These are phyloP conservation scores for Vanderwaltozyma tropicalis DNA, from an alignment of 805 yeast genomes.

Conservation along the genomic window DNA sequence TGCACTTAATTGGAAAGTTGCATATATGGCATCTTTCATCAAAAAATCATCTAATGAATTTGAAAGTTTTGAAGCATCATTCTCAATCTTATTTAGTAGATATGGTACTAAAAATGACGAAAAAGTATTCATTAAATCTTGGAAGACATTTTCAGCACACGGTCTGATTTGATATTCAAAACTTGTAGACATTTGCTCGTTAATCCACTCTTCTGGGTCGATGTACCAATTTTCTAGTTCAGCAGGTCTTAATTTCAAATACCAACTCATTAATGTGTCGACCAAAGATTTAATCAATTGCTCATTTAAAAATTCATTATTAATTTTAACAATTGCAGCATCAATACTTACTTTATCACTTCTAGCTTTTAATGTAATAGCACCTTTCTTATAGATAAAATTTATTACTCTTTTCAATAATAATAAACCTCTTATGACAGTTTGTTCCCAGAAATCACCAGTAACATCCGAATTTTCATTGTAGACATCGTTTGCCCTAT, in stretches of 20 bases:
- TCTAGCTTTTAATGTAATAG: constrained; percentile 52
- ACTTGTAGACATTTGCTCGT: constrained; percentile 63
- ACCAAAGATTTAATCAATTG: constrained; percentile 47
- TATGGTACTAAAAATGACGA: constrained; percentile 44
- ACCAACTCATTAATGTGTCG: constrained; percentile 60
- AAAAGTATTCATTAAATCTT: constrained; percentile 58
- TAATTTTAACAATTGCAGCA: constrained; percentile 42
- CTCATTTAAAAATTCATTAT: constrained; percentile 47
- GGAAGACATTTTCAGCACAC: constrained; percentile 78
- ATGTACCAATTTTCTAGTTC: constrained; percentile 74
- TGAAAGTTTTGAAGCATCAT: constrained; percentile 27
- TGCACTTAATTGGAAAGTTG: constrained; percentile 75
- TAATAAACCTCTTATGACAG: constrained; percentile 55
- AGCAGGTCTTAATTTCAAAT: constrained; percentile 58
- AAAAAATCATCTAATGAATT: constrained; percentile 39
- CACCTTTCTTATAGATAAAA: constrained; percentile 55
- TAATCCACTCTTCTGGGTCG: constrained; percentile 91
- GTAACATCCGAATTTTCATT: constrained; percentile 39
- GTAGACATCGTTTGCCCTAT: constrained; percentile 57
- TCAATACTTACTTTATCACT: constrained; percentile 56
- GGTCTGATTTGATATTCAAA: constrained; percentile 81
- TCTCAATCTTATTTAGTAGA: constrained; percentile 48
- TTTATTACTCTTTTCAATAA: constrained; percentile 56
- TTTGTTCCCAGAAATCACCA: constrained; percentile 62
- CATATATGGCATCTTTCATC: constrained; percentile 66